Percentiles rank a stretch among this genome's conserved stretches.
These are phyloP conservation scores for Dendrostoma leiphaemia DNA, from an alignment of 2,329 filamentous ascomycete genomes.

Conservation along the genomic window DNA sequence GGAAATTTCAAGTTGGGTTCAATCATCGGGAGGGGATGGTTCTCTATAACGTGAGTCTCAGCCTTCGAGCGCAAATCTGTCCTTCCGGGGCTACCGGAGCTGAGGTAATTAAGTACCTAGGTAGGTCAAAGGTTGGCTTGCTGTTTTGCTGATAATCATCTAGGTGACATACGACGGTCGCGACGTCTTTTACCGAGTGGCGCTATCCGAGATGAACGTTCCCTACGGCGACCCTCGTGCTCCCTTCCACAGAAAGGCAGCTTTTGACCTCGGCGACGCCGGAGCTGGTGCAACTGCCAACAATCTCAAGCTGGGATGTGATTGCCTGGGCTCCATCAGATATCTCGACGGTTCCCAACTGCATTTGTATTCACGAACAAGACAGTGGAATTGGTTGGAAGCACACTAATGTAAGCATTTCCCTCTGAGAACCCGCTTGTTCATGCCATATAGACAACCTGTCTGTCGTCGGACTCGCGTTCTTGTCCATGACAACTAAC, in stretches of 20 bases:
- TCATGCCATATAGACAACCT: too few species aligned
- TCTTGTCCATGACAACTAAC: too few species aligned
- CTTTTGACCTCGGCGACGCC: constrained; percentile 66
- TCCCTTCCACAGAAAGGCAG: constrained; percentile 64
- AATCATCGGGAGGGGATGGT: constrained; percentile 62
- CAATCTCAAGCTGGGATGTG: constrained; percentile 59
- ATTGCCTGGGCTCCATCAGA: constrained; percentile 60
- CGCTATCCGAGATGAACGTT: constrained; percentile 62
- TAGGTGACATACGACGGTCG: constrained; percentile 61
- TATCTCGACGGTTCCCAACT: constrained; percentile 36
- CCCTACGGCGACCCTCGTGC: constrained; percentile 61
- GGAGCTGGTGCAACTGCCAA: constrained; percentile 65
- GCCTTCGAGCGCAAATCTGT: too few species aligned
- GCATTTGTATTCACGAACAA: constrained; percentile 56
- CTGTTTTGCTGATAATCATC: too few species aligned
- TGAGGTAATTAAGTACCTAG: too few species aligned
- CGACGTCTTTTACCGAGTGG: constrained; percentile 58
- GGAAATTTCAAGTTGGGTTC: constrained; percentile 63
- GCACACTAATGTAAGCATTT: constrained; percentile 54
- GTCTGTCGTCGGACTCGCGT: too few species aligned
- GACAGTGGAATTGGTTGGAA: constrained; percentile 58
- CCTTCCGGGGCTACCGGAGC: too few species aligned
- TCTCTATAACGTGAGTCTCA: constrained; percentile 59
- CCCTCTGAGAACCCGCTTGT: too few species aligned
- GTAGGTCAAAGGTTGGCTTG: too few species aligned